Evolutionary conservation across 1,139 yeast genomes (phyloP).

Genomic region (Saccharomycopsis hybrid): DNA sequence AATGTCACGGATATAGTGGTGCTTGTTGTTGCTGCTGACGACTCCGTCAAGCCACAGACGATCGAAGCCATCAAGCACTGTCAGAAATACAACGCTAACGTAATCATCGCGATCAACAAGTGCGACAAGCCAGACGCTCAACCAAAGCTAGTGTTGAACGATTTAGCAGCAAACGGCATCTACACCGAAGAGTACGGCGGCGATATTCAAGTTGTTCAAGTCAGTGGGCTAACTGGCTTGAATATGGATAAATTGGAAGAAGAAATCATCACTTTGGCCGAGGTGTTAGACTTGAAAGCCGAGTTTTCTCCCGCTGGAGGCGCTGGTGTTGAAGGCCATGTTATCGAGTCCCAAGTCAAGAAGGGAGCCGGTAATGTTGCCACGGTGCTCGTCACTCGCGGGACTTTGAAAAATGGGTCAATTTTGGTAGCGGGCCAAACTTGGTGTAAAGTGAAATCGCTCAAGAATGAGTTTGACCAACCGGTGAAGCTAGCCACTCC

Average conservation of each 20-base stretch:
- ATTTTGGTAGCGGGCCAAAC: slow-evolving; percentile 79
- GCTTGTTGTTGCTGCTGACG: slow-evolving; percentile 96
- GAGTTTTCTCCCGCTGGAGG: slow-evolving; percentile 34
- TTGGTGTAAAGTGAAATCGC: slow-evolving; percentile 79
- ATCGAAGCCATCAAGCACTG: slow-evolving; percentile 94
- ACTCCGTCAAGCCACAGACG: slow-evolving; percentile 97
- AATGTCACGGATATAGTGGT: slow-evolving; percentile 87
- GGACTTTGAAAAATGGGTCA: slow-evolving; percentile 65
- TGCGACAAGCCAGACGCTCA: slow-evolving; percentile 78
- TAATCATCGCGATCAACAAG: slow-evolving; percentile 88
- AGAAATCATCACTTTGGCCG: slow-evolving; percentile 79
- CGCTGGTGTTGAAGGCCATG: slow-evolving; percentile 73
- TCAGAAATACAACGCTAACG: slow-evolving; percentile 64
- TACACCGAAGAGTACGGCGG: slow-evolving; percentile 95
- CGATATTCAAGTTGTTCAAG: slow-evolving; percentile 82
- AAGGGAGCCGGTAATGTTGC: slow-evolving; percentile 85
- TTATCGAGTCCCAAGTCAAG: slow-evolving; percentile 77
- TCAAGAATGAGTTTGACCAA: slow-evolving; percentile 71
- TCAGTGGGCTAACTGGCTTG: slow-evolving; percentile 79
- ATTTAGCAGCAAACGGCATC: slow-evolving; percentile 68
- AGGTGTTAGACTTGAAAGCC: slow-evolving; percentile 71
- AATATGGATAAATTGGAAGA: slow-evolving; percentile 89
- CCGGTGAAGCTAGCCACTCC: slow-evolving; percentile 67
- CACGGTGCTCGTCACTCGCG: slow-evolving; percentile 75
- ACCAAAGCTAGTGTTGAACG: slow-evolving; percentile 67